These are phyloP conservation scores for Malus hybrid DNA, from an alignment of 331 rosid species.

Conservation along the genomic window DNA sequence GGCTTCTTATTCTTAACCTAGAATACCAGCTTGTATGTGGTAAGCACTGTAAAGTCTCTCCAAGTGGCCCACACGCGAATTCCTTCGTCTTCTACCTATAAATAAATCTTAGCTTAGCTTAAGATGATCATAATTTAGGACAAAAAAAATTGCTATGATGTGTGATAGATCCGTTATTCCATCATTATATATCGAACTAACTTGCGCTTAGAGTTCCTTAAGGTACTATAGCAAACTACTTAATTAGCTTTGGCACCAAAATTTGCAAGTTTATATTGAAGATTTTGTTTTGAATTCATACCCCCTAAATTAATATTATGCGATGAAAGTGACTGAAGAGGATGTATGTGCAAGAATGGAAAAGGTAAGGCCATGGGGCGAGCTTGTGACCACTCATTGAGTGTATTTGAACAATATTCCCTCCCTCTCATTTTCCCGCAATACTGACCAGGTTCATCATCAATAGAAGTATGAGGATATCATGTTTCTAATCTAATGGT, in stretches of 20 bases:
- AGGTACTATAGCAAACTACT: not conserved
- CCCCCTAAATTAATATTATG: not conserved
- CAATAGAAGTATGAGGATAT: not conserved
- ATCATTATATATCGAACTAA: not conserved
- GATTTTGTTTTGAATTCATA: not conserved
- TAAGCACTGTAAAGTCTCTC: not conserved
- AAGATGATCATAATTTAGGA: too few relatives aligned
- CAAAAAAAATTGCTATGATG: not conserved
- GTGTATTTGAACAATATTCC: not conserved
- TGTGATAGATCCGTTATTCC: not conserved
- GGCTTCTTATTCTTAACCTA: not conserved
- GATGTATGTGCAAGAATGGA: not conserved
- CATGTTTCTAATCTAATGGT: not conserved
- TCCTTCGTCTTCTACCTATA: not conserved
- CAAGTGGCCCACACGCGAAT: not conserved
- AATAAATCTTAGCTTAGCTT: not conserved
- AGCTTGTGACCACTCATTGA: not conserved
- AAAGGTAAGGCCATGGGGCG: not conserved
- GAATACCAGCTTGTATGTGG: not conserved
- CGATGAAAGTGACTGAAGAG: not conserved
- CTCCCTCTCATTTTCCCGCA: not conserved
- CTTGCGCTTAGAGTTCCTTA: not conserved
- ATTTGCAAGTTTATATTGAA: not conserved
- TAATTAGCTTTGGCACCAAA: not conserved
- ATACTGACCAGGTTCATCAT: conserved; percentile 19